phyloP scores from a whole-genome alignment of 2,329 filamentous ascomycete genomes.

The Waltergamsia citrina region DNA sequence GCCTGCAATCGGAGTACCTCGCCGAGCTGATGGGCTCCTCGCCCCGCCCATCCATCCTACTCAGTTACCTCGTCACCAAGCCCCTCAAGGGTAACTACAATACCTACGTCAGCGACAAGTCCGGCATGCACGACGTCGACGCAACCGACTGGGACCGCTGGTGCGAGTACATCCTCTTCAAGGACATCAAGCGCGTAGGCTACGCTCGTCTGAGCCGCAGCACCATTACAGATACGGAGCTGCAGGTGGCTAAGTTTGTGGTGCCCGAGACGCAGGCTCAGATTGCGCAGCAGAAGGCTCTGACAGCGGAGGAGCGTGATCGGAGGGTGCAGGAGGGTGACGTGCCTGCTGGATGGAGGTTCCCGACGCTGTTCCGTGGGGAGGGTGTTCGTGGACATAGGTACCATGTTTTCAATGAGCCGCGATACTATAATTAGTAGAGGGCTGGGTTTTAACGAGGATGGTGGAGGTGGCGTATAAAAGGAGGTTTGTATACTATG shows the following conservation, averaged over 20 bases:
- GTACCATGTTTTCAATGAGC: constrained; percentile 94
- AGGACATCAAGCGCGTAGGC: constrained; percentile 72
- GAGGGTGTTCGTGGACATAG: constrained; percentile 79
- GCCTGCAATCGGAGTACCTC: constrained; percentile 79
- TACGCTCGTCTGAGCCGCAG: constrained; percentile 84
- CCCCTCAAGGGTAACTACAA: constrained; percentile 93
- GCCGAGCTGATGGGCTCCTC: constrained; percentile 80
- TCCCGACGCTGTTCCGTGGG: constrained; percentile 77
- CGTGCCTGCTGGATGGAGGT: constrained; percentile 68
- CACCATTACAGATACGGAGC: constrained; percentile 93
- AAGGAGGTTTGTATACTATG: neutral
- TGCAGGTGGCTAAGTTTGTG: constrained; percentile 93
- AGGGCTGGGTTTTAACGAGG: neutral
- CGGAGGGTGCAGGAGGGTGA: constrained; percentile 56
- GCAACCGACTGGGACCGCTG: constrained; percentile 89
- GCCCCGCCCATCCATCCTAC: constrained; percentile 69
- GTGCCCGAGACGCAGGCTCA: constrained; percentile 59
- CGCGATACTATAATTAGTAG: constrained; percentile 53
- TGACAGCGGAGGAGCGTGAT: constrained; percentile 44
- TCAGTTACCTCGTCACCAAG: constrained; percentile 88
- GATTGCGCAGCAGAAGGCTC: constrained; percentile 27
- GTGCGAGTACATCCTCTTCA: constrained; percentile 99
- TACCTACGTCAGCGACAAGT: constrained; percentile 77
- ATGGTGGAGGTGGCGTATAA: neutral
- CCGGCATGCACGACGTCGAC: constrained; percentile 94